Evolutionary conservation across 768 basidiomycete species (phyloP).

Genomic region (Ramaria rubella): DNA sequence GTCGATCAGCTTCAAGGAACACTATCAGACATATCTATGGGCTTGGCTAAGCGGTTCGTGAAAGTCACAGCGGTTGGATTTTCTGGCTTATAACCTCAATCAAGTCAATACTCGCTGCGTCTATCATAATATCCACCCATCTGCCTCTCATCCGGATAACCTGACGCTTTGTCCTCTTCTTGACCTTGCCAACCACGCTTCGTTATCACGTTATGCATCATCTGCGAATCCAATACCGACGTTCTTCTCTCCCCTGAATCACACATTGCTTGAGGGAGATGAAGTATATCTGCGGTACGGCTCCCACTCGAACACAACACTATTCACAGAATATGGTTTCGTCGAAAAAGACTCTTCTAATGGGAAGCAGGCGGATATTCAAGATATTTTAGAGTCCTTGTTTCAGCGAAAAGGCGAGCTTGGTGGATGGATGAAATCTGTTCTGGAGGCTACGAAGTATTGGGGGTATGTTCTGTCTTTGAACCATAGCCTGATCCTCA

Average conservation of each 20-base stretch:
- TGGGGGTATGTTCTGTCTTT: slow-evolving; percentile 59
- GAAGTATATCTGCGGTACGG: slow-evolving; percentile 81
- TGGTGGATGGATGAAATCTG: slow-evolving; percentile 42
- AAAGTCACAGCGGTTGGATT: neutral
- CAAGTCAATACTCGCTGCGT: slow-evolving; percentile 91
- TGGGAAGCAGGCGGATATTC: slow-evolving; percentile 10
- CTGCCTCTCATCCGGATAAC: slow-evolving; percentile 58
- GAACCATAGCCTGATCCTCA: neutral
- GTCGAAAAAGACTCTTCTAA: slow-evolving; percentile 27
- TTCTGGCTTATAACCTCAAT: slow-evolving; percentile 1
- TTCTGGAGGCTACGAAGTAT: slow-evolving; percentile 61
- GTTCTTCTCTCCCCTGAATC: slow-evolving; percentile 42
- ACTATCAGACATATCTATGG: slow-evolving; percentile 50
- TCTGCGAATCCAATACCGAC: slow-evolving; percentile 40
- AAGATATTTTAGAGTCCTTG: slow-evolving; percentile 37
- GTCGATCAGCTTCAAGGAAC: neutral
- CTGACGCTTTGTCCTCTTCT: slow-evolving; percentile 83
- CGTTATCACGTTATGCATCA: slow-evolving; percentile 26
- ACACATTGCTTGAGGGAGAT: slow-evolving; percentile 39
- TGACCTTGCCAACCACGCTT: slow-evolving; percentile 81
- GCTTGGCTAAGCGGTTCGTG: slow-evolving; percentile 83
- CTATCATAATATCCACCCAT: slow-evolving; percentile 52
- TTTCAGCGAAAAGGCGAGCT: slow-evolving; percentile 38
- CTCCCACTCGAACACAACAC: slow-evolving; percentile 61
- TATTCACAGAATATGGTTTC: slow-evolving; percentile 93